Evolutionary conservation across 2,329 filamentous ascomycete genomes (phyloP), one percentile per base, ranked within the genome.

Genomic region (Dothidotthia symphoricarpi): DNA sequence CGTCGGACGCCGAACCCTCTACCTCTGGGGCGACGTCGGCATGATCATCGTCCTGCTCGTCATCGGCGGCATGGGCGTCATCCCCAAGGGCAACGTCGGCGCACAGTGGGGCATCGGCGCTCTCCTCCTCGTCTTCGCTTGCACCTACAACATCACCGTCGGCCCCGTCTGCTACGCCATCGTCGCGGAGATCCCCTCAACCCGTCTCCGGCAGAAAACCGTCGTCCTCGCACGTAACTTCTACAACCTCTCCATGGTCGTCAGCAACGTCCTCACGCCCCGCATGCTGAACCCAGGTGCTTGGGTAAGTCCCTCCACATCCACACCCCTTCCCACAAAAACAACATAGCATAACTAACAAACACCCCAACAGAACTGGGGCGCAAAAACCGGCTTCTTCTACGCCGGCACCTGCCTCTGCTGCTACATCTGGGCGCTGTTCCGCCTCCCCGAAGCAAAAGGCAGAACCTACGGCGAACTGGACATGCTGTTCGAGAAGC

Each of bases 141-240:
- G 91, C 28, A 80, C 84, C 58, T 96, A 95, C 69, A 87, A 95
- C 64, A 74, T 88, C 35, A 86, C 86, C 0, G 88, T 95, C 28
- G 89, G 89, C 16, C 93, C 89, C 0, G 87, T 95, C 8, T 89
- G 86, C 67, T 95, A 94, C 70, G 91, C 88, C 0, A 78, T 95
- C 10, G 88, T 95, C 6, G 80, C 86, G 1, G 89, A 95, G 64
- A 69, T 95, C 24, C 88, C 88, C 0, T 88, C 88, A 0, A 82
- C 86, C 9, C 80, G 89, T 10, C 76, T 96, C 27, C 86, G 91
- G 61, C 88, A 93, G 69, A 95, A 95, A 74, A 95, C 89, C 0
- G 85, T 95, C 29, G 88, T 93, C 3, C 75, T 95, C 3, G 88
- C 86, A 2, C 82, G 89, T 34, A 86, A 87, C 52, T 72, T 87